Evolutionary conservation across 1,139 yeast genomes (phyloP), one percentile per base, ranked within the genome.

Genomic region (Taphrina sp.): DNA sequence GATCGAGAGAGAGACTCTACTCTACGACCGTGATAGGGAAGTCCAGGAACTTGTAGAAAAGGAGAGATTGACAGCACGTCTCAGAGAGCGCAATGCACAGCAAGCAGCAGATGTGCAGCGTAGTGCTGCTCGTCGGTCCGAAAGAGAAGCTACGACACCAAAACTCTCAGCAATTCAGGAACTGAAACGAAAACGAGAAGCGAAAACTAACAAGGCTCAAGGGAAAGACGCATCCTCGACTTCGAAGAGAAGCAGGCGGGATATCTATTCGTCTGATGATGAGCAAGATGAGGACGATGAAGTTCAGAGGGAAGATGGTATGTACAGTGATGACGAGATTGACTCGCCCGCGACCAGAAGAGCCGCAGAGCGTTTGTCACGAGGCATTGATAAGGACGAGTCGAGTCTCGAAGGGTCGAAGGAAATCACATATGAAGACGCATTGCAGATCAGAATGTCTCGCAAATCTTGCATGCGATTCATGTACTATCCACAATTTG

Each of bases 1-100:
- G 74, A 80, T 92, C 68, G 85, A 85, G 65, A 82, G 97, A 66
- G 98, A 92, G 73, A 83, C 86, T 64, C 80, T 88, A 58, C 77
- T 92, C 60, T 94, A 87, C 65, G 97, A 92, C 60, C 86, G 99
- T 70, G 79, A 87, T 3, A 96, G 89, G 70, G 95, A 87, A 63
- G 81, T 88, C 82, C 95, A 90, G 68, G 80, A 84, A 62, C 89
- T 76, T 70, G 82, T 85, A 58, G 97, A 92, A 71, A 80, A 87
- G 68, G 79, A 79, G 66, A 82, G 84, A 65, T 80, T 94, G 65
- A 87, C 85, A 35, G 83, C 87, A 66, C 83, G 97, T 71, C 83
- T 88, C 64, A 77, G 74, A 64, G 78, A 80, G 62, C 78, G 82
- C 62, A 73, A 51, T 22, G 56, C 49, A 12, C 41, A 28, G 23